Conservation (phyloP, 1,139 yeast genomes). For the Barnettozyma hawaiiensis region DNA sequence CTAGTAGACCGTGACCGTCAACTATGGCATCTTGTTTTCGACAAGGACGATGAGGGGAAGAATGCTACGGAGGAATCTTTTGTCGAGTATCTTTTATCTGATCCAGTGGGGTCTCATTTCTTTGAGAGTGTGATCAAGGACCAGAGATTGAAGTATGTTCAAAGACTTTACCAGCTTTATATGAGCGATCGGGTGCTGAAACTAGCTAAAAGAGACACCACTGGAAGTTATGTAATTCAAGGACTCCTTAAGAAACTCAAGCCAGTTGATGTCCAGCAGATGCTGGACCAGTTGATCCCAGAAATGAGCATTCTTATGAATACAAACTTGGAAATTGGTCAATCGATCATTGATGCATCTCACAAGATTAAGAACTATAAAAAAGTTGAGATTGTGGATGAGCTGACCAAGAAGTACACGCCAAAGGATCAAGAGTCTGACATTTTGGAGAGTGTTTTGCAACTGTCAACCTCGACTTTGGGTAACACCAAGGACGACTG, state of each 20-base stretch:
- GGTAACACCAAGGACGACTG: conserved; percentile 83
- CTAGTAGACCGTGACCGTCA: conserved; percentile 64
- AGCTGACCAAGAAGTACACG: conserved; percentile 54
- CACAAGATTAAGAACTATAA: conserved; percentile 52
- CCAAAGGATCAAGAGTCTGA: conserved; percentile 39
- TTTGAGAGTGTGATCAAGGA: conserved; percentile 64
- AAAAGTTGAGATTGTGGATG: conserved; percentile 58
- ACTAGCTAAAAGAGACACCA: conserved; percentile 69
- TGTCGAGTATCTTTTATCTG: conserved; percentile 78
- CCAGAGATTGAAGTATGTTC: conserved; percentile 63
- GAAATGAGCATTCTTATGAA: conserved; percentile 56
- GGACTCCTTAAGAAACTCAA: conserved; percentile 57
- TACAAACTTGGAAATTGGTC: conserved; percentile 67
- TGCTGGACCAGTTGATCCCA: conserved; percentile 67
- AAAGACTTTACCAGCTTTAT: conserved; percentile 63
- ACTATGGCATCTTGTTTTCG: conserved; percentile 51
- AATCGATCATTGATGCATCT: conserved; percentile 64
- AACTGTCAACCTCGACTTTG: conserved; percentile 61
- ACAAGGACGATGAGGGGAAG: conserved; percentile 37
- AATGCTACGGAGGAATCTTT: conserved; percentile 71
- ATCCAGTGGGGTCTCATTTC: conserved; percentile 89
- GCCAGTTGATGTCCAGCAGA: conserved; percentile 52
- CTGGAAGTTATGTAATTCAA: conserved; percentile 81
- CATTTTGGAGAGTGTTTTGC: conserved; percentile 63
- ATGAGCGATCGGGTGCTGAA: conserved; percentile 70